Base-by-base conservation (phyloP, 2,329 filamentous ascomycete genomes). In the Ophiobolus disseminans region DNA sequence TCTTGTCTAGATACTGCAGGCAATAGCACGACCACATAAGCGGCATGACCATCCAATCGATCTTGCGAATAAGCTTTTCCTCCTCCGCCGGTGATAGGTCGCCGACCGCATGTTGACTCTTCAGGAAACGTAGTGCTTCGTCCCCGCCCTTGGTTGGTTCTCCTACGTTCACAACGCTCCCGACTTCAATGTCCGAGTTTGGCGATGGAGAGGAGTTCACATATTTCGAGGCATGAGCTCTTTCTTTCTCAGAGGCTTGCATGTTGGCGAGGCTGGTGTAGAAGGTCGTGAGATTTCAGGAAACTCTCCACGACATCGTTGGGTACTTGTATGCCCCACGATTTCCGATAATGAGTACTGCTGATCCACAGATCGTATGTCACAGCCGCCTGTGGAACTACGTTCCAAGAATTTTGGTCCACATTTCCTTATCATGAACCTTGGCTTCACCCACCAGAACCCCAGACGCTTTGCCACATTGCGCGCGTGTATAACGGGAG, bases 41-140 rank as follows among this genome's bases (percentile, higher is more conserved):
- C 3, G 74, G 74, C 57, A 76, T 67, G 23, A 77, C 70, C 63
- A 70, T 72, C 60, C 64, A 70, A 37, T 77, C 74, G 21, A 76
- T 74, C 53, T 73, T 75, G 4, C 67, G 56, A 11, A 66, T 30
- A 17, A 68, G 35, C 7, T 36, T 49, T 8, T 52, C 57, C 40
- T 65, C 59, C 14, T 55, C 58, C 5, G 58, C 55, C 3, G 38
- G 42, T 19, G 49, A 60, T n/a, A 53, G 38, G 28, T 45, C 47
- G 13, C 43, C 53, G 14, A 57, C 53, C 40, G 52, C 40, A 23
- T 56, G 50, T 10, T 58, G 53, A 26, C 45, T 49, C 17, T 51
- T 58, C 14, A 67, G 62, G 21, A 67, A 63, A 4, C 56, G 48
- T 6, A 67, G 50, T 1, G 62, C 64, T 14, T 60, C 58, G 38